Evolutionary conservation across 2,329 filamentous ascomycete genomes (phyloP), one percentile per base, ranked within the genome.

Genomic region (Helotiales sp.): DNA sequence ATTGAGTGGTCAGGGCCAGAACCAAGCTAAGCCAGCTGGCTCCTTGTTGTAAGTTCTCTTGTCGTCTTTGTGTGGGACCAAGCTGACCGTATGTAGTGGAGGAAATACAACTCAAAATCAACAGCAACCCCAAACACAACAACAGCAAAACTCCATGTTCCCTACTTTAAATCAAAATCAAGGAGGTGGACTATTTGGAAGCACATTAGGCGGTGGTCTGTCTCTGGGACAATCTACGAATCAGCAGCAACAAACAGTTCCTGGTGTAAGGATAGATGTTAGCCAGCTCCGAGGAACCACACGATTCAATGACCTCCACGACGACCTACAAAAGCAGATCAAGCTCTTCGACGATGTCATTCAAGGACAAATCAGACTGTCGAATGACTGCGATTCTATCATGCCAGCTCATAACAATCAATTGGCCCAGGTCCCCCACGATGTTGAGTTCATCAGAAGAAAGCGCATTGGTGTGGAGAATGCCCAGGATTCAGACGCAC

Each of bases 231-330:
- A 86, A 72, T 79, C 81, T 69, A 75, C 81, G 70, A 76, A 71
- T 28, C 72, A 76, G 57, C 81, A 83, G 60, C 84, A 86, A 70
- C 85, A 86, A 72, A 84, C 82, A 15, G 84, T 89, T 17, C 89
- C 90, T 0, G 92, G 91, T 20, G 91, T 93, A 20, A 90, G 91
- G 75, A 91, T 97, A 74, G 92, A 96, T 78, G 80, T 92, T 61
- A 87, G 87, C 73, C 92, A 92, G 76, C 83, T 98, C 68, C 89
- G 93, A 61, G 91, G 91, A 17, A 97, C 94, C 0, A 97, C 93
- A 3, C 92, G 96, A 69, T 97, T 96, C 82, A 93, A 93, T 77
- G 95, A 97, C 78, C 89, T 97, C 30, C 88, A 92, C 68, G 91
- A 95, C 72, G 88, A 92, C 32, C 83, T 97, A 17, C 93, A 97